A percentile compares a stretch with the other conserved stretches of the same genome.
Evolutionary conservation across 2,329 filamentous ascomycete genomes (phyloP).

Genomic region (Microsporum canis): DNA sequence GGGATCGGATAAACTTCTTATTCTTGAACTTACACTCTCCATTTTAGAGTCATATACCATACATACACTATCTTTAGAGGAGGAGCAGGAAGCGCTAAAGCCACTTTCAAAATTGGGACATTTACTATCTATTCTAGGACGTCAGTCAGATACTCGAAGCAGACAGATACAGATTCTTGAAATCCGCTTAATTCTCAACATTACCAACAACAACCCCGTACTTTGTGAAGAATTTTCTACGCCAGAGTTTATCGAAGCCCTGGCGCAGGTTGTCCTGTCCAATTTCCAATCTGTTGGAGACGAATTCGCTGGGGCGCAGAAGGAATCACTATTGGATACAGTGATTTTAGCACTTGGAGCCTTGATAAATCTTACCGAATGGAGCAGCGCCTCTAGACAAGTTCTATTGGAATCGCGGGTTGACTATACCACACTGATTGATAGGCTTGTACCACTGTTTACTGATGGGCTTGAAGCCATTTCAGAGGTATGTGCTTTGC

Average conservation of each 20-base stretch:
- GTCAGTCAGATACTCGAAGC: constrained; percentile 13
- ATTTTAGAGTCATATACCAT: constrained; percentile 31
- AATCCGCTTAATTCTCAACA: constrained; percentile 66
- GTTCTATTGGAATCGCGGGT: constrained; percentile 33
- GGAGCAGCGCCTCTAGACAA: constrained; percentile 52
- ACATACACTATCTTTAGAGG: constrained; percentile 19
- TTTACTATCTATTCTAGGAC: constrained; percentile 25
- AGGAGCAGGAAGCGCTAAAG: constrained; percentile 20
- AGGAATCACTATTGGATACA: constrained; percentile 53
- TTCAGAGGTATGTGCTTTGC: constrained; percentile 49
- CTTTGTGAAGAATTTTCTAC: constrained; percentile 58
- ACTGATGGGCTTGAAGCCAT: constrained; percentile 54
- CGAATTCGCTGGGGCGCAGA: constrained; percentile 31
- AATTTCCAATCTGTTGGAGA: constrained; percentile 23
- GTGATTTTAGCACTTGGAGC: constrained; percentile 69
- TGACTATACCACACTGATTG: constrained; percentile 33
- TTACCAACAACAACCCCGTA: constrained; percentile 66
- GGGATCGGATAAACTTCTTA: constrained; percentile 15
- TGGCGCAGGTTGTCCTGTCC: constrained; percentile 28
- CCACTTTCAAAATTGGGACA: constrained; percentile 28
- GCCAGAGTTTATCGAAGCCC: constrained; percentile 25
- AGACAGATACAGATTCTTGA: constrained; percentile 30
- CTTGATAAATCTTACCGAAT: constrained; percentile 79
- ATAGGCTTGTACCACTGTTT: constrained; percentile 54
- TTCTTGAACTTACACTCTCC: constrained; percentile 23